phyloP scores from a whole-genome alignment of 805 yeast species.

The Cyberlindnera meyerae region DNA sequence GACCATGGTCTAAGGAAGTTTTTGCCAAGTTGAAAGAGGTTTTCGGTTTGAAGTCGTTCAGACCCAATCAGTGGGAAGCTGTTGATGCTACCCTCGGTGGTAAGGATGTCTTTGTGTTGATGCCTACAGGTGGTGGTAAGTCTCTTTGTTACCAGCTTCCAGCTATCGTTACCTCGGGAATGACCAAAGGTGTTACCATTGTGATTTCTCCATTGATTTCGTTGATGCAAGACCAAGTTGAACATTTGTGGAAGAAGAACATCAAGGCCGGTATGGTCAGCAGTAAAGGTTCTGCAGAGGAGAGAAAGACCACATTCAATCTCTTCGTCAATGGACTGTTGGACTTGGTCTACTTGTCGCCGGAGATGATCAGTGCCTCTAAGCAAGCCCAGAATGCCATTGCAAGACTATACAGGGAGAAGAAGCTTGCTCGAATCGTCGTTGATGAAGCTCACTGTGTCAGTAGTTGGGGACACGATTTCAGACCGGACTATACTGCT shows the following conservation, averaged over 20 bases:
- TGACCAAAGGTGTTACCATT: constrained; percentile 76
- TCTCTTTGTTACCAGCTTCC: constrained; percentile 94
- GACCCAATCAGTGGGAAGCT: constrained; percentile 85
- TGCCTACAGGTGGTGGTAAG: constrained; percentile 99
- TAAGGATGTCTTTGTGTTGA: constrained; percentile 84
- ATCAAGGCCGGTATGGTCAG: constrained; percentile 86
- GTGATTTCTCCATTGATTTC: constrained; percentile 94
- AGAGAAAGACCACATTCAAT: constrained; percentile 57
- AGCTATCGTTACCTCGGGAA: constrained; percentile 73
- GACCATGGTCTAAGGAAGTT: constrained; percentile 68
- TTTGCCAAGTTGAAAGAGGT: constrained; percentile 47
- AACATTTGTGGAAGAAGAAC: constrained; percentile 60
- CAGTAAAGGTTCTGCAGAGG: constrained; percentile 63
- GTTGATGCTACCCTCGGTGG: constrained; percentile 72
- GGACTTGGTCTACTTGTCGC: constrained; percentile 81
- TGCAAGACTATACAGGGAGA: constrained; percentile 45
- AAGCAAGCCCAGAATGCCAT: constrained; percentile 62
- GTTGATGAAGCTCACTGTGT: constrained; percentile 99
- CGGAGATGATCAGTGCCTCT: constrained; percentile 87
- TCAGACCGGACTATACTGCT: constrained; percentile 90
- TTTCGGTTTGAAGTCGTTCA: constrained; percentile 63
- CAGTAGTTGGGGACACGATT: constrained; percentile 98
- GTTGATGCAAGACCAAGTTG: constrained; percentile 95
- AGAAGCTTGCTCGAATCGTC: constrained; percentile 74
- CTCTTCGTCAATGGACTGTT: constrained; percentile 61